These are phyloP conservation scores for Zygoascus flipseniorum DNA, from an alignment of 805 yeast species.

Conservation along the genomic window DNA sequence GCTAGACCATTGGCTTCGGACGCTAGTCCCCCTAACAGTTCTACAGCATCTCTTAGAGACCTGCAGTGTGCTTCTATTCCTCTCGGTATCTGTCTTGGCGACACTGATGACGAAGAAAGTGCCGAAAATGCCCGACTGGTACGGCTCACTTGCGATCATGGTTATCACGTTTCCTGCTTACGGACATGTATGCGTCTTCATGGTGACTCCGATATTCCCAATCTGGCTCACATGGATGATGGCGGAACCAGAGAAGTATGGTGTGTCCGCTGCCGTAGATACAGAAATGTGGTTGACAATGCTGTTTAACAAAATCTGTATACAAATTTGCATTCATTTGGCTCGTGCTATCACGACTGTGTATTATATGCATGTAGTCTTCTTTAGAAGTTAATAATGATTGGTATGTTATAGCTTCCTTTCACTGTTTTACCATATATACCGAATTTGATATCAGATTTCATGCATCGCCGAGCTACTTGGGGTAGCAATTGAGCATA, in stretches of 20 bases:
- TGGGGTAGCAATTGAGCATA: too few species aligned
- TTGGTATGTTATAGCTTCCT: not conserved
- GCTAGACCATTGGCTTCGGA: constrained; percentile 3
- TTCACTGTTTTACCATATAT: not conserved
- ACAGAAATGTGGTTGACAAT: constrained; percentile 11
- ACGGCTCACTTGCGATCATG: constrained; percentile 25
- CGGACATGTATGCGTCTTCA: constrained; percentile 22
- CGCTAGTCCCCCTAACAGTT: not conserved
- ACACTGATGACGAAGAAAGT: not conserved
- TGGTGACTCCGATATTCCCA: constrained; percentile 24
- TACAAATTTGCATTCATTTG: too few species aligned
- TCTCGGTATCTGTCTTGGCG: constrained; percentile 20
- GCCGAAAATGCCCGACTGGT: constrained; percentile 7
- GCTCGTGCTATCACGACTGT: not conserved
- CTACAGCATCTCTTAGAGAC: constrained; percentile 7
- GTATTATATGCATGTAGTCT: not conserved
- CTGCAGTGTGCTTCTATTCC: constrained; percentile 21
- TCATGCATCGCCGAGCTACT: too few species aligned
- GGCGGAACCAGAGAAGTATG: constrained; percentile 21
- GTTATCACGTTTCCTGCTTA: constrained; percentile 23
- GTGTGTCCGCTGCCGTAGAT: constrained; percentile 26
- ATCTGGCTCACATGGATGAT: constrained; percentile 10
- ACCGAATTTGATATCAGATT: not conserved
- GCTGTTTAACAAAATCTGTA: too few species aligned
- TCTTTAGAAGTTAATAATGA: not conserved